These are phyloP conservation scores for Groenewaldozyma tartarivorans DNA, from an alignment of 805 yeast species.

Conservation along the genomic window DNA sequence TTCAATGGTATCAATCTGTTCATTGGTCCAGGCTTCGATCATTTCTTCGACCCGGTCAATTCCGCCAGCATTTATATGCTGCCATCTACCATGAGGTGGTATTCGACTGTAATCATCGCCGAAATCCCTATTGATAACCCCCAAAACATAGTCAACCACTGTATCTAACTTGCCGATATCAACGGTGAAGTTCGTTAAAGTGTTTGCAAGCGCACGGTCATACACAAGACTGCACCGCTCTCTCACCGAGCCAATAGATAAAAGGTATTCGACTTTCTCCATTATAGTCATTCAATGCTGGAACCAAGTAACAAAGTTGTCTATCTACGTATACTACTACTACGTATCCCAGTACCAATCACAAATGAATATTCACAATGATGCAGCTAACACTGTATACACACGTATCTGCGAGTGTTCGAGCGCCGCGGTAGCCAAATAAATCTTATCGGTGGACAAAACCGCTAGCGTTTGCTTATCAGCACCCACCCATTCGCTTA, in stretches of 20 bases:
- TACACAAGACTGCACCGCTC: conserved; percentile 40
- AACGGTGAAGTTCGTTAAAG: conserved; percentile 36
- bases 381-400: no score
- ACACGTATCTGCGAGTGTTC: no score
- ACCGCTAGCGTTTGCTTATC: no score
- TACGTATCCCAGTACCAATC: no score
- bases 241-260: conserved; percentile 47
- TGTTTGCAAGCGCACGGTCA: conserved; percentile 29
- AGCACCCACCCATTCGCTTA: no score
- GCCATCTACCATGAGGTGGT: conserved; percentile 64
- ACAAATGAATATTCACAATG: no score
- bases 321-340: no score
- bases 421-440: no score
- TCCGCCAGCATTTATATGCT: conserved; percentile 50
- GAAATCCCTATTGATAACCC: conserved; percentile 38
- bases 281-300: no score
- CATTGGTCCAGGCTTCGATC: conserved; percentile 31
- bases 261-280: conserved; percentile 26
- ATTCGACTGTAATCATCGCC: conserved; percentile 35
- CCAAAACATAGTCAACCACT: conserved; percentile 38
- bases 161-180: conserved; percentile 33
- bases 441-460: no score
- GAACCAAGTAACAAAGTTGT: no score
- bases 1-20: conserved; percentile 31
- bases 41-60: conserved; percentile 35